Base-by-base conservation (phyloP, 169 alveolate species). In the Plasmodium vivax region DNA sequence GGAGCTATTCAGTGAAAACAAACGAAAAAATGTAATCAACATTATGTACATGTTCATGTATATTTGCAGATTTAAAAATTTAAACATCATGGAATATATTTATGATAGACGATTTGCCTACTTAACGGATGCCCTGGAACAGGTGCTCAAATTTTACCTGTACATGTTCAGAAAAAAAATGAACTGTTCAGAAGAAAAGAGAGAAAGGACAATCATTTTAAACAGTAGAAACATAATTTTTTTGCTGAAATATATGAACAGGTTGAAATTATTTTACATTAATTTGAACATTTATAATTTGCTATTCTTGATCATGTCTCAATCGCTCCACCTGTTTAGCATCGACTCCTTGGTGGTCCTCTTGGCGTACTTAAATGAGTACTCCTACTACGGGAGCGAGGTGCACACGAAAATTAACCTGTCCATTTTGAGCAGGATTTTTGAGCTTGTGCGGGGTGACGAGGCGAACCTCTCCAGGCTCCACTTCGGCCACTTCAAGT, bases 21-120 rank as follows among this genome's bases (percentile, higher is more conserved):
- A 75, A 87, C 23, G 74, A 36, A 27, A 77, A 36, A 87, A 87
- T n/a, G 77, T 87, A 77, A 77, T 87, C 10, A 87, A 87, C 77
- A 87, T 87, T 77, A 87, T 87, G 94, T 87, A 87, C 30, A 27
- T 58, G 38, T 87, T 87, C 68, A 87, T 87, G 51, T 87, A 87
- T 87, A 87, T 87, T 58, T 54, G 58, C 36, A 30, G 94, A 87
- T 34, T 77, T 30, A 32, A 77, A 77, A 77, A 38, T 56, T 6
- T 68, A 79, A 87, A 87, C 71, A 77, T 87, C 27, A 34, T 19
- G 16, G 94, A 87, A 9, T 87, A 87, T 77, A 10, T 87, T 32
- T 87, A 87, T 79, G 94, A 87, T 4, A 87, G 73, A 54, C 77
- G 94, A 23, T 87, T 87, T 77, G 23, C 56, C 23, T 72, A 51